Conservation (phyloP, 164 flowering plant species). For the Magnolia kwangsiensis region DNA sequence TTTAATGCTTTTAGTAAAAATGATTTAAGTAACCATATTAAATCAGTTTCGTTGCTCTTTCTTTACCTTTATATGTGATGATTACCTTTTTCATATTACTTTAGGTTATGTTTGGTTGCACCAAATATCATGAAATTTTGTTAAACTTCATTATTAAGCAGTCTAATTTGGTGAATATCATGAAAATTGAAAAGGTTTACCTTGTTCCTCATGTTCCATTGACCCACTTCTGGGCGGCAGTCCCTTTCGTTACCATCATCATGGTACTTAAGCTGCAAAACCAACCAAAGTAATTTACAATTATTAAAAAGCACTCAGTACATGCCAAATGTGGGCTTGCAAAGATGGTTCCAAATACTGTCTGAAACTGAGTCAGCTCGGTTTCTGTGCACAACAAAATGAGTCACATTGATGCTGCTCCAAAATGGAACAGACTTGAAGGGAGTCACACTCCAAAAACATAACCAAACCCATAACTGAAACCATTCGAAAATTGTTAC, state of each 20-base stretch:
- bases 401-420: not conserved
- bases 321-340: not conserved
- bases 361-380: not conserved
- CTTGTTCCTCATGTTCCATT: constrained; percentile 81
- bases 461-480: not conserved
- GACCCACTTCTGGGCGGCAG: constrained; percentile 59
- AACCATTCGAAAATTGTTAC: not conserved
- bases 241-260: constrained; percentile 60
- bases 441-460: not conserved
- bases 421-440: not conserved
- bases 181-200: constrained; percentile 16
- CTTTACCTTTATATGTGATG: no score
- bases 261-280: constrained; percentile 54
- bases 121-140: no score
- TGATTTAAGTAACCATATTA: no score
- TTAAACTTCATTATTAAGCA: no score
- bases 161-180: no score
- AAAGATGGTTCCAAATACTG: not conserved
- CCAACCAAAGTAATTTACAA: not conserved
- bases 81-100: no score
- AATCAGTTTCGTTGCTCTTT: no score
- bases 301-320: not conserved
- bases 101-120: no score
- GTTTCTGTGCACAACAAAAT: not conserved
- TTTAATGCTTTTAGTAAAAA: no score